A percentile compares a stretch with the other conserved stretches of the same genome.
Conservation (phyloP, 805 yeast species). For the Ogataea glucozyma region DNA sequence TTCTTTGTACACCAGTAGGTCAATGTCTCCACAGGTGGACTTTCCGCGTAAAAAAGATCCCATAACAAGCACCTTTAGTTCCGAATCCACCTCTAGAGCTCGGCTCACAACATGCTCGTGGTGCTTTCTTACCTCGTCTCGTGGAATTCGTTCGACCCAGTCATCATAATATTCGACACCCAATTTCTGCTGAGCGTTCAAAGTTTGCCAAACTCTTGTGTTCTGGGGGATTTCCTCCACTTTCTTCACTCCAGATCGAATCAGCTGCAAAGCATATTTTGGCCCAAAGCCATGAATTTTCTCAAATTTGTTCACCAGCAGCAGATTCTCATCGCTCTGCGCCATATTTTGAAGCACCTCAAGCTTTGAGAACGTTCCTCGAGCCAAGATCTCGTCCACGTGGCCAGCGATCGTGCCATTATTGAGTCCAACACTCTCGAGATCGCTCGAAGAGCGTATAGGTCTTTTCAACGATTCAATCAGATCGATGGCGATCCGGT, state of each 20-base stretch:
- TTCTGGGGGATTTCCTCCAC: constrained; percentile 38
- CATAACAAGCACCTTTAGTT: constrained; percentile 40
- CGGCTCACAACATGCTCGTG: constrained; percentile 32
- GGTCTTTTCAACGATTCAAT: constrained; percentile 31
- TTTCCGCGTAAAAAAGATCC: constrained; percentile 56
- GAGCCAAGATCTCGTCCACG: constrained; percentile 46
- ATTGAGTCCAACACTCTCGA: constrained; percentile 41
- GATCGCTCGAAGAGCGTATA: constrained; percentile 40
- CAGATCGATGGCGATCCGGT: constrained; percentile 45
- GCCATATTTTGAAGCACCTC: constrained; percentile 15
- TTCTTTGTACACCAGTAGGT: constrained; percentile 45
- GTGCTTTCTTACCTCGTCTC: constrained; percentile 47
- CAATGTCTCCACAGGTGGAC: constrained; percentile 52
- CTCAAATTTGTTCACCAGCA: constrained; percentile 36
- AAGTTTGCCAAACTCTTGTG: constrained; percentile 11
- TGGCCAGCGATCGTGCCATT: constrained; percentile 44
- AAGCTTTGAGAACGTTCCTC: constrained; percentile 34
- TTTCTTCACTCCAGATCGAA: constrained; percentile 39
- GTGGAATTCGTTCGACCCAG: constrained; percentile 45
- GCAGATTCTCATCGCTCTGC: constrained; percentile 25
- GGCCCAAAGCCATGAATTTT: constrained; percentile 54
- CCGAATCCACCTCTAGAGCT: constrained; percentile 35
- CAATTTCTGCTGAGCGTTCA: constrained; percentile 31
- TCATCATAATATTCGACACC: constrained; percentile 52
- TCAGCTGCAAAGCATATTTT: constrained; percentile 39